phyloP scores from a whole-genome alignment of 2,329 filamentous ascomycete species.

The Cephalotrichum gorgonifer region DNA sequence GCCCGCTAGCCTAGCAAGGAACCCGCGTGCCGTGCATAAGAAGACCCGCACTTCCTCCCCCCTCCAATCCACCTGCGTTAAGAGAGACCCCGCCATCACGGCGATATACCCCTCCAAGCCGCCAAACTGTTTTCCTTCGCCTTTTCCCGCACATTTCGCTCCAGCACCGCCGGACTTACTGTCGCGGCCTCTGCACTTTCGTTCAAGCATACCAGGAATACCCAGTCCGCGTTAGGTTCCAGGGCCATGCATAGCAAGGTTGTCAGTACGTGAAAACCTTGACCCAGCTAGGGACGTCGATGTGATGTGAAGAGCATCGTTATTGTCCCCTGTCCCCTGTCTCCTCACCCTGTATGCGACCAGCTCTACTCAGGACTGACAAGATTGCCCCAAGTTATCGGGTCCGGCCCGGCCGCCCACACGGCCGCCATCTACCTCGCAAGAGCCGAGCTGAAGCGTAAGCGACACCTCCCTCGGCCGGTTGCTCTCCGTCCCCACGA shows the following conservation, averaged over 20 bases:
- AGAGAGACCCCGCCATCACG: not conserved
- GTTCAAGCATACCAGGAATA: slow-evolving; percentile 35
- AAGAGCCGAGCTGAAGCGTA: slow-evolving; percentile 82
- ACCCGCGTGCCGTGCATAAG: not conserved
- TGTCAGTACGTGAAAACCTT: slow-evolving; percentile 55
- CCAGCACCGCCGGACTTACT: slow-evolving; percentile 61
- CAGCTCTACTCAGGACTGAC: too few relatives aligned
- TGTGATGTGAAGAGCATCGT: too few relatives aligned
- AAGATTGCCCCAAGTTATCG: too few relatives aligned
- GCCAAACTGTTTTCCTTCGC: slow-evolving; percentile 89
- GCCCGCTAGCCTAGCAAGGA: not conserved
- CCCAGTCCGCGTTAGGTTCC: slow-evolving; percentile 25
- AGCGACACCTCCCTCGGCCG: slow-evolving; percentile 16
- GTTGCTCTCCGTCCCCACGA: not conserved
- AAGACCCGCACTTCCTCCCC: not conserved
- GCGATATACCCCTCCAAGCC: slow-evolving; percentile 21
- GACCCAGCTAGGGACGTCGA: too few relatives aligned
- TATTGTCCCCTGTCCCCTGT: not conserved
- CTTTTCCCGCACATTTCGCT: slow-evolving; percentile 66
- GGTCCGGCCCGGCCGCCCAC: slow-evolving; percentile 94
- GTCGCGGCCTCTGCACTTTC: slow-evolving; percentile 58
- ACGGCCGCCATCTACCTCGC: slow-evolving; percentile 95
- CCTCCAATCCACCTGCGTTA: not conserved
- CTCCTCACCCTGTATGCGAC: not conserved
- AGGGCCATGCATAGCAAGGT: slow-evolving; percentile 86